Evolutionary conservation across 805 yeast species (phyloP).

Genomic region (Sungouiozyma intestinalis): DNA sequence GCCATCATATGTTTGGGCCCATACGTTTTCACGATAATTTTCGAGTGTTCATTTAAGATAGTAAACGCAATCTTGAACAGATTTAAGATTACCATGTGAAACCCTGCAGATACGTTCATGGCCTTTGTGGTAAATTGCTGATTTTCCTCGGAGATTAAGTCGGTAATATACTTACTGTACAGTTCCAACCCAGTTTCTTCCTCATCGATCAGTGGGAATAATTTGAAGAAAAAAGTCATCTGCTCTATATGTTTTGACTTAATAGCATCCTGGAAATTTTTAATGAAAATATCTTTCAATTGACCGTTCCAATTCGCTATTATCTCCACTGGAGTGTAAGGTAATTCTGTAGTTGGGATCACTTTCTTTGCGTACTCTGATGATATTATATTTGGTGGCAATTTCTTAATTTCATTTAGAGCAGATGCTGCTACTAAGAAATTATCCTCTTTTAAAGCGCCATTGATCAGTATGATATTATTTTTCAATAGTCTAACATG

Average conservation of each 20-base stretch:
- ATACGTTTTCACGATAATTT: slow-evolving; percentile 63
- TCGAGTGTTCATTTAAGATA: slow-evolving; percentile 78
- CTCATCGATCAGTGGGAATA: slow-evolving; percentile 79
- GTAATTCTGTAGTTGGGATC: slow-evolving; percentile 80
- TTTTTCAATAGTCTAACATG: slow-evolving; percentile 56
- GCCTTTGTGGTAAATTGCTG: slow-evolving; percentile 51
- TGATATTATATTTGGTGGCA: slow-evolving; percentile 47
- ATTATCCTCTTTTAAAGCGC: slow-evolving; percentile 53
- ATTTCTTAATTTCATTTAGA: slow-evolving; percentile 39
- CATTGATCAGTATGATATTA: slow-evolving; percentile 52
- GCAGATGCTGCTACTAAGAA: slow-evolving; percentile 75
- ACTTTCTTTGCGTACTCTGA: slow-evolving; percentile 70
- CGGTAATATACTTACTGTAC: slow-evolving; percentile 79
- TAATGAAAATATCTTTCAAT: slow-evolving; percentile 45
- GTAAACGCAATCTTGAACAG: slow-evolving; percentile 76
- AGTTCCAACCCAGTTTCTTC: slow-evolving; percentile 61
- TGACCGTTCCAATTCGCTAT: slow-evolving; percentile 49
- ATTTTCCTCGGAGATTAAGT: slow-evolving; percentile 70
- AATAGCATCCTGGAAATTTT: slow-evolving; percentile 66
- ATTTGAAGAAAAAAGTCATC: slow-evolving; percentile 68
- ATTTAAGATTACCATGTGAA: slow-evolving; percentile 39
- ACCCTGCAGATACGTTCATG: slow-evolving; percentile 25
- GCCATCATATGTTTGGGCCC: slow-evolving; percentile 50
- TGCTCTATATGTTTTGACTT: slow-evolving; percentile 50
- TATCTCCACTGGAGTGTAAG: slow-evolving; percentile 59